Percentiles rank a stretch among this genome's conserved stretches.
phyloP scores from a whole-genome alignment of 371 early-diverging fungal genomes.

The Choanephora cucurbitarum region DNA sequence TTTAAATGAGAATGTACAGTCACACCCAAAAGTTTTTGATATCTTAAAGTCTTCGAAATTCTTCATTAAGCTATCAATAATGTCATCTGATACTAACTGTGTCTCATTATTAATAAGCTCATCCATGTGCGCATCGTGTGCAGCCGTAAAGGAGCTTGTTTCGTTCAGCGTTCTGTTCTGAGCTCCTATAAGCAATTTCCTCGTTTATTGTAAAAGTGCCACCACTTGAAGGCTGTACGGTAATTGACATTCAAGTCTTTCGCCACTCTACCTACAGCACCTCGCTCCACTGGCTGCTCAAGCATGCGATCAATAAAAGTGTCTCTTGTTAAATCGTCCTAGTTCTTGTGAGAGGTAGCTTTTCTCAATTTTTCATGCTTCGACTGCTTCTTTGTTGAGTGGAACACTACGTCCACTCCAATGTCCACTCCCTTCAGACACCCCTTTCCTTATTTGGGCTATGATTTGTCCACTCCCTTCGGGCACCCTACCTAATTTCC shows the following conservation, averaged over 20 bases:
- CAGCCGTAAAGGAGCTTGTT: conserved; percentile 14
- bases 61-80: conserved; percentile 7
- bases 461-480: no score
- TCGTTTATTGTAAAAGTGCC: conserved; percentile 1
- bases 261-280: no score
- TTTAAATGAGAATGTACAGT: no score
- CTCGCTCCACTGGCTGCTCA: no score
- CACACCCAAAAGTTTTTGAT: no score
- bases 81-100: conserved; percentile 14
- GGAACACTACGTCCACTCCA: no score
- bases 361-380: conserved; percentile 1
- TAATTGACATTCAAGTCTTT: conserved; percentile 2
- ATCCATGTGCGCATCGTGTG: conserved; percentile 8
- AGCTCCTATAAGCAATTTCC: conserved; percentile 3
- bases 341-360: conserved; percentile 6
- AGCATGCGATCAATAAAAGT: conserved; percentile 12
- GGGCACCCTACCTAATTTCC: no score
- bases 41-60: conserved; percentile 13
- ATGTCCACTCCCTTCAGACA: no score
- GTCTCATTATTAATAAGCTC: conserved; percentile 12
- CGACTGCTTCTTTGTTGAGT: conserved; percentile 15
- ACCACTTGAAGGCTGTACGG: conserved; percentile 6
- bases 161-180: conserved; percentile 9
- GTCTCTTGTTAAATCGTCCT: conserved; percentile 9
- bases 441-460: no score